Evolutionary conservation across 345 rosid species (phyloP).

Genomic region (Jatropha curcas): DNA sequence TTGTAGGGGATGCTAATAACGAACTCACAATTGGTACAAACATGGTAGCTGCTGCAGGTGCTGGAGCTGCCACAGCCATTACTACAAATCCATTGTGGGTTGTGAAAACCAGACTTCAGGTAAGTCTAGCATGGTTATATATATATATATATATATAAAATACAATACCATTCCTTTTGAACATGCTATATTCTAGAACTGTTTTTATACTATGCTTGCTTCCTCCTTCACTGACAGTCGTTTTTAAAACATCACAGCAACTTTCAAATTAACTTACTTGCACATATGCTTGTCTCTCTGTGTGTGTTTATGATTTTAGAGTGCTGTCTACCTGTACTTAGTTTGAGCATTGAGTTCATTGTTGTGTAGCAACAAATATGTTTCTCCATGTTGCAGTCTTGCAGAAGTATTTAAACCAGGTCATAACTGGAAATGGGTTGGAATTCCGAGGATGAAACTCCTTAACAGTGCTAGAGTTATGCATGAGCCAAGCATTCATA

Average conservation of each 20-base stretch:
- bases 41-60: conserved; percentile 91
- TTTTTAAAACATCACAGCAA: neutral
- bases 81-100: conserved; percentile 97
- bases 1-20: conserved; percentile 44
- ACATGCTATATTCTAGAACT: neutral
- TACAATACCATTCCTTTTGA: neutral
- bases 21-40: conserved; percentile 70
- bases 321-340: neutral
- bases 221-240: conserved; percentile 2
- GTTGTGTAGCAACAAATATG: conserved; percentile 3
- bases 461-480: conserved; percentile 5
- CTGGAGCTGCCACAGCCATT: conserved; percentile 89
- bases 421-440: conserved; percentile 2
- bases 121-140: conserved; percentile 30
- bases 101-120: conserved; percentile 97
- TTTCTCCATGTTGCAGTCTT: neutral
- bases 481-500: neutral
- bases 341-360: conserved; percentile 5
- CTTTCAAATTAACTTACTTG: neutral
- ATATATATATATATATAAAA: too few species aligned
- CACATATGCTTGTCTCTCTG: neutral
- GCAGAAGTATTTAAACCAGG: conserved; percentile 8
- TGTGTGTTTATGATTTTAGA: neutral
- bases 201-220: conserved; percentile 4
- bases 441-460: conserved; percentile 10